Evolutionary conservation across 768 basidiomycete species (phyloP), one percentile per base, ranked within the genome.

Genomic region (Phlebiopsis gigantea): DNA sequence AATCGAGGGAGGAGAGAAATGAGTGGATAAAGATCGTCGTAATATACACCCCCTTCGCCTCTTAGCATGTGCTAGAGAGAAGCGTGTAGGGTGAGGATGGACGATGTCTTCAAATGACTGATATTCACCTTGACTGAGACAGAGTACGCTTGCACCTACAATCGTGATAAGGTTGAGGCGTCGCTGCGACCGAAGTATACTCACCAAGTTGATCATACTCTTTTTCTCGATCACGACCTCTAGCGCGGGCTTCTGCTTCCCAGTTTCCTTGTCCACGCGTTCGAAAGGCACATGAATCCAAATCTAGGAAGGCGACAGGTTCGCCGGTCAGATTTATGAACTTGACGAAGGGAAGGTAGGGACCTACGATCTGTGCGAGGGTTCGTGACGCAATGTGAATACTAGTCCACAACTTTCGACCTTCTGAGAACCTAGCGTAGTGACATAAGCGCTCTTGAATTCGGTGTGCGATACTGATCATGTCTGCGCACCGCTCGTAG

Each of bases 21-120:
- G 46, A 88, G 74, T 8, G 82, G 81, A 62, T 85, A 90, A n/a
- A 90, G 75, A 63, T 90, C 87, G 43, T 84, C 75, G 65, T 87
- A 89, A 71, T 83, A 90, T 5, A 84, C 77, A 1, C 88, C 87
- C n/a, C 74, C 68, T 65, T 89, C 88, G 4, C 78, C 81, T 30
- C 87, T 81, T 12, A 90, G 78, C 66, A 80, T 77, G 58, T 86
- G 83, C 81, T 84, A 21, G 19, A 45, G 7, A 9, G 19, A 7
- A 10, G 57, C 22, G 39, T 42, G 19, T 19, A 34, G 26, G 19
- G n/a, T 56, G 34, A 51, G 44, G 2, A n/a, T 21, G 30, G 26
- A 30, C 8, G 28, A 30, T 22, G 21, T 31, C 5, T 4, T 29
- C n/a, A 15, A 17, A 29, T 21, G 17, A 9, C n/a, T n/a, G n/a